These are phyloP conservation scores for Scheffersomyces cryptocercus DNA, from an alignment of 1,139 yeast species.

Conservation along the genomic window DNA sequence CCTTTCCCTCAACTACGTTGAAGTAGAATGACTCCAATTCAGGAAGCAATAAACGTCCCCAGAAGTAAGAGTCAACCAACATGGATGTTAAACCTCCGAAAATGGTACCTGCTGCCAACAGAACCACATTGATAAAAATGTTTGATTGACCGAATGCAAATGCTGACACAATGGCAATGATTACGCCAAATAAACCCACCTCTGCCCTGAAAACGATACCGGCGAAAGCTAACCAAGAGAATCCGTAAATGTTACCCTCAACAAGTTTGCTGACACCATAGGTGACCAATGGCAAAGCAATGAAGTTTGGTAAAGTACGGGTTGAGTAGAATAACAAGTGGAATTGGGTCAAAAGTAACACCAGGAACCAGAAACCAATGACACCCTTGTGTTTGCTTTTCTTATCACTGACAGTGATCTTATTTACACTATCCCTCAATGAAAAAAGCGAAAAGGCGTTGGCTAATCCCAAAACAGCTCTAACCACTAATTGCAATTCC, in stretches of 20 bases:
- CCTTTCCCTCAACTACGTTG: slow-evolving; percentile 72
- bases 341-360: slow-evolving; percentile 67
- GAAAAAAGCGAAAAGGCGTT: slow-evolving; percentile 37
- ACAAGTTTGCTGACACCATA: slow-evolving; percentile 54
- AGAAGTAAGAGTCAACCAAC: slow-evolving; percentile 71
- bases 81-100: slow-evolving; percentile 54
- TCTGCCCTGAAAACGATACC: slow-evolving; percentile 77
- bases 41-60: slow-evolving; percentile 64
- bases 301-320: slow-evolving; percentile 82
- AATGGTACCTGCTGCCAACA: slow-evolving; percentile 53
- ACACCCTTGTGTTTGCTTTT: slow-evolving; percentile 20
- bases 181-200: slow-evolving; percentile 55
- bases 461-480: slow-evolving; percentile 55
- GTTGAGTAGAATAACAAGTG: slow-evolving; percentile 77
- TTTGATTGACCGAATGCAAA: slow-evolving; percentile 47
- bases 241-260: slow-evolving; percentile 52
- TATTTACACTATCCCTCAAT: slow-evolving; percentile 27
- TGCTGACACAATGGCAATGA: slow-evolving; percentile 45
- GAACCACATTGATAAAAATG: slow-evolving; percentile 32
- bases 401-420: slow-evolving; percentile 24
- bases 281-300: slow-evolving; percentile 76
- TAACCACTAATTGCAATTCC: slow-evolving; percentile 48
- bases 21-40: slow-evolving; percentile 72
- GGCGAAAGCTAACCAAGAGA: slow-evolving; percentile 60
- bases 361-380: slow-evolving; percentile 58